Evolutionary conservation across 1,284 basidiomycete species (phyloP), one percentile per base, ranked within the genome.

Genomic region (Papiliotrema terrestris): DNA sequence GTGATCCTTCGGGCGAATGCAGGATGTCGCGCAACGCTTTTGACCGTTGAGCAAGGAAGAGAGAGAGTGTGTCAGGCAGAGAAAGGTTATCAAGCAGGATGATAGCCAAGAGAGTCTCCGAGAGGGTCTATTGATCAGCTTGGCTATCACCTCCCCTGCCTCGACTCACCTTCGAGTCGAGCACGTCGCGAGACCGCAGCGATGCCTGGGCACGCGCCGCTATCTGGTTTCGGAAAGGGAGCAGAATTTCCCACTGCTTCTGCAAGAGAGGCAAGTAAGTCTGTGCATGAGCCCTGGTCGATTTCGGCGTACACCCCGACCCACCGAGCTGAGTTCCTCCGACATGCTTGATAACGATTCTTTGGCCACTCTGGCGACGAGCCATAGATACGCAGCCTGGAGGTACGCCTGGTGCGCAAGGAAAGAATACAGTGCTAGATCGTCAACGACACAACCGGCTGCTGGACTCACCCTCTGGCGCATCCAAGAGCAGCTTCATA

Each of bases 171-270:
- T 59, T 67, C 2, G 67, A 42, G 15, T 70, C 67, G 15, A 64
- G 46, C 20, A 60, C 58, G 8, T 67, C 75, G 54, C 77, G 76
- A 4, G 63, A 84, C 49, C 88, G 83, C 13, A 93, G 78, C 15
- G 84, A 86, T 25, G 88, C 73, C 0, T 85, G 89, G 4, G 90
- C 87, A 63, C 85, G 86, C 62, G 91, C 87, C 17, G 87, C 83
- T 54, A 95, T 92, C 67, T 93, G 90, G 1, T 84, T 79, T 37
- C 89, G 85, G 68, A 94, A 90, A 58, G 88, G 89, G 1, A 85
- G 82, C 14, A 95, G 83, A 0, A 82, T 80, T 56, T 93, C 91
- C 91, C 91, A 95, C 72, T 95, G 91, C 39, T 89, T 85, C 63
- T 90, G 86, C 5, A 90, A 83, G 3, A 95, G 78, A 17, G 90